Conservation (phyloP, 2,329 filamentous ascomycete genomes). For the Arachnomyces sp. region DNA sequence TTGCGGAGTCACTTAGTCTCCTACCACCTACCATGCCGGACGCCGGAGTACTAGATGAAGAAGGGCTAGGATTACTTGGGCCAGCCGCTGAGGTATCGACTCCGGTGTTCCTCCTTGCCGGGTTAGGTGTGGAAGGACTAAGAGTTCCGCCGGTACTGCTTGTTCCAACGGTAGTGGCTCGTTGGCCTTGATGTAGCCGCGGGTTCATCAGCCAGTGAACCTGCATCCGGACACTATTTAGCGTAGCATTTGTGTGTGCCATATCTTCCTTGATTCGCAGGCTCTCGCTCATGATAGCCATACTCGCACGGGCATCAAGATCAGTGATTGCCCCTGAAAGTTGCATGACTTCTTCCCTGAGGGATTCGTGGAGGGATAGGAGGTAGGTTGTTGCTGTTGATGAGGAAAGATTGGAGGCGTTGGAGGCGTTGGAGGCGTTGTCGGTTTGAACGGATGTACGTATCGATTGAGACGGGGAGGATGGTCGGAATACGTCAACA, state of each 20-base stretch:
- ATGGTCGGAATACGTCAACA: background rate
- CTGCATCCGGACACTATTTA: constrained; percentile 53
- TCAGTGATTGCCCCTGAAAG: constrained; percentile 50
- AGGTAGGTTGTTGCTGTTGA: constrained; percentile 48
- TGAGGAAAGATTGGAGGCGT: constrained; percentile 21
- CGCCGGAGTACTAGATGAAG: constrained; percentile 18
- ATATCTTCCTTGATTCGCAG: constrained; percentile 56
- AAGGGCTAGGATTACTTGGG: background rate
- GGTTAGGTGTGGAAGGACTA: background rate
- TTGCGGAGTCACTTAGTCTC: constrained; percentile 32
- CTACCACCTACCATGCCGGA: constrained; percentile 22
- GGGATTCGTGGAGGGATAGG: constrained; percentile 53
- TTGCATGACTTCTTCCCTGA: constrained; percentile 53
- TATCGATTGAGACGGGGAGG: constrained; percentile 9
- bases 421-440: constrained; percentile 6
- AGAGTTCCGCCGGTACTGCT: constrained; percentile 9
- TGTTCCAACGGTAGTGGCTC: constrained; percentile 10
- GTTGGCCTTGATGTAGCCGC: constrained; percentile 41
- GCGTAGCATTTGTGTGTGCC: constrained; percentile 53
- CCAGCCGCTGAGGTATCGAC: too few species aligned
- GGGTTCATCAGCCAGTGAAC: constrained; percentile 57
- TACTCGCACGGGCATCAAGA: constrained; percentile 53
- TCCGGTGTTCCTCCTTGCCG: background rate
- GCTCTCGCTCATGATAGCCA: constrained; percentile 58
- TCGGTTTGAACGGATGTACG: constrained; percentile 13